Evolutionary conservation across 495 filamentous ascomycete species (phyloP).

Genomic region (Xeromyces bisporus): DNA sequence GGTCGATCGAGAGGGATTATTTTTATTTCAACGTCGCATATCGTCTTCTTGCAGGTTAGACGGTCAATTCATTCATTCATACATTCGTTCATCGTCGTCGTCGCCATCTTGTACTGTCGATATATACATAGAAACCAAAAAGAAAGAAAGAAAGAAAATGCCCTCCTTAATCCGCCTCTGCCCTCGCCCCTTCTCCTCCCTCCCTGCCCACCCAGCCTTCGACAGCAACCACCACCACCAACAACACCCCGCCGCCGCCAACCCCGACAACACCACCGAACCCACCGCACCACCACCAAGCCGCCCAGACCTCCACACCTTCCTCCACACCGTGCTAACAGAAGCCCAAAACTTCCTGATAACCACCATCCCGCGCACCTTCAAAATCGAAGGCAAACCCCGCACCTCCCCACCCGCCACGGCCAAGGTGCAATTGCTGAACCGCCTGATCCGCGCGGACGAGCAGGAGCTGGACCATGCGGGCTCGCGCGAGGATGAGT

Average conservation of each 20-base stretch:
- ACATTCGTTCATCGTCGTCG: too few species aligned
- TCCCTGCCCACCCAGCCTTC: conserved; percentile 18
- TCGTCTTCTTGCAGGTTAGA: too few species aligned
- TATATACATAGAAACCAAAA: too few species aligned
- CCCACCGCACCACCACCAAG: not conserved
- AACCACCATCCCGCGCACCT: conserved; percentile 16
- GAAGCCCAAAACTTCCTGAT: conserved; percentile 43
- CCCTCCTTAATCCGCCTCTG: conserved; percentile 10
- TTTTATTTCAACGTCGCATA: too few species aligned
- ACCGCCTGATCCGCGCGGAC: conserved; percentile 17
- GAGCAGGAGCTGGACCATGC: not conserved
- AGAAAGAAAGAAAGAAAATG: conserved; percentile 9
- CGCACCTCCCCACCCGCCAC: conserved; percentile 25
- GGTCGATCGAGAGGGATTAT: too few species aligned
- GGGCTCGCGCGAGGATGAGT: conserved; percentile 25
- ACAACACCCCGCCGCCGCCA: not conserved
- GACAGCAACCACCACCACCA: not conserved
- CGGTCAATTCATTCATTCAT: too few species aligned
- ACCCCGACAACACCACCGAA: conserved; percentile 1
- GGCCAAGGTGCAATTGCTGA: conserved; percentile 28
- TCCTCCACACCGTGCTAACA: conserved; percentile 21
- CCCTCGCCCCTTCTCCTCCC: conserved; percentile 15
- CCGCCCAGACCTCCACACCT: conserved; percentile 8
- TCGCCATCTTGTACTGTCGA: too few species aligned
- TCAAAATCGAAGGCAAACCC: conserved; percentile 12